Evolutionary conservation across 2,329 filamentous ascomycete species (phyloP).

Genomic region (Biscogniauxia marginata): DNA sequence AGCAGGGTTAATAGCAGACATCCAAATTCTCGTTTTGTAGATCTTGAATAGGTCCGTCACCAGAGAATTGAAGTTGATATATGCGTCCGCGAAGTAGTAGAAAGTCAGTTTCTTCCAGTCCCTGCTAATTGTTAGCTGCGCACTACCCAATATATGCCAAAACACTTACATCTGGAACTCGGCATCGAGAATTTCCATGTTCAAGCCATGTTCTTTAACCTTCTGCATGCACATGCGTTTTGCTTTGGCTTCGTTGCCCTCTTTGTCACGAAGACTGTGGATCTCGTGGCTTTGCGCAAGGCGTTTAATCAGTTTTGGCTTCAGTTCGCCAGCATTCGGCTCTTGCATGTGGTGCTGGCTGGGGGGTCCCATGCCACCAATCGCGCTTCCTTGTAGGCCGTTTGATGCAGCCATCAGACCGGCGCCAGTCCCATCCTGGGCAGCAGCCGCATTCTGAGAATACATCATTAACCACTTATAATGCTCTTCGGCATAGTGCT

Average conservation of each 20-base stretch:
- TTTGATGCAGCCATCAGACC: constrained; percentile 64
- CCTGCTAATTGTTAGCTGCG: constrained; percentile 50
- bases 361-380: constrained; percentile 76
- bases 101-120: constrained; percentile 99
- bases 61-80: constrained; percentile 98
- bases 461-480: constrained; percentile 99
- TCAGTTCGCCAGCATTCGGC: constrained; percentile 70
- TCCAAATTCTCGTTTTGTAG: constrained; percentile 99
- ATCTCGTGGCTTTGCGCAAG: constrained; percentile 91
- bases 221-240: constrained; percentile 97
- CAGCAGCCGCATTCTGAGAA: constrained; percentile 70
- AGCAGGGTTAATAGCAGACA: constrained; percentile 97
- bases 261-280: constrained; percentile 84
- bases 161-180: constrained; percentile 90
- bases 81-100: constrained; percentile 97
- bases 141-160: not conserved
- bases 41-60: constrained; percentile 98
- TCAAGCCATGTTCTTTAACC: constrained; percentile 87
- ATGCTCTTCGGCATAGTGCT: constrained; percentile 90
- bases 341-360: constrained; percentile 73
- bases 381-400: constrained; percentile 65
- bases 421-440: constrained; percentile 55
- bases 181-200: constrained; percentile 98
- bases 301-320: constrained; percentile 95
- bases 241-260: constrained; percentile 95